phyloP scores from a whole-genome alignment of 2,329 filamentous ascomycete genomes.

The Biscogniauxia marginata region DNA sequence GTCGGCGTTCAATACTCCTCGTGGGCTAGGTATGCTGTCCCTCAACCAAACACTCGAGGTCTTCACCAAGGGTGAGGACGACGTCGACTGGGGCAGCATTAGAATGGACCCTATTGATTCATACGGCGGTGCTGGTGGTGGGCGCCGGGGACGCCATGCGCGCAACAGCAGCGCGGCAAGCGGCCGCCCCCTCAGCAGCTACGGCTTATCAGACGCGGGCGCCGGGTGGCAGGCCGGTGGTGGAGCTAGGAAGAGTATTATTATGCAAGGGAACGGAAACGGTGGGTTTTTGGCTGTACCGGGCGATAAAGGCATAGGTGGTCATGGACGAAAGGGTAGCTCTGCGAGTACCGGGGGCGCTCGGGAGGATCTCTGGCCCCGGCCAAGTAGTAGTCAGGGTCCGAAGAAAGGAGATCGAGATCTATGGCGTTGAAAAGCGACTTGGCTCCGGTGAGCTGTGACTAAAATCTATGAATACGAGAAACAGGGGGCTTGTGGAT shows the following conservation, averaged over 20 bases:
- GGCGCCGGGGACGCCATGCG: slow-evolving; percentile 28
- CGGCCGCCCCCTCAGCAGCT: slow-evolving; percentile 52
- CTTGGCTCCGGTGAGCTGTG: neutral
- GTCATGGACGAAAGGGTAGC: slow-evolving; percentile 21
- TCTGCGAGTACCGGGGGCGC: slow-evolving; percentile 15
- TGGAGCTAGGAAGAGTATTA: slow-evolving; percentile 53
- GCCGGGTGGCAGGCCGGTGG: slow-evolving; percentile 50
- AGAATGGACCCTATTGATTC: slow-evolving; percentile 41
- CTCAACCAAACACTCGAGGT: slow-evolving; percentile 57
- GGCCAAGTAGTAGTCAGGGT: slow-evolving; percentile 44
- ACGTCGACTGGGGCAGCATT: slow-evolving; percentile 58
- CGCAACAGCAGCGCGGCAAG: slow-evolving; percentile 26
- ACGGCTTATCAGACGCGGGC: slow-evolving; percentile 54
- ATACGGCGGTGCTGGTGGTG: slow-evolving; percentile 14
- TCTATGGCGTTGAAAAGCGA: slow-evolving; percentile 39
- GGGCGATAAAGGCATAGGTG: slow-evolving; percentile 25
- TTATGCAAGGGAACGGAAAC: slow-evolving; percentile 48
- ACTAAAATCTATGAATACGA: neutral
- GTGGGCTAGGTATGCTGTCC: slow-evolving; percentile 30
- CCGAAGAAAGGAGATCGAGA: slow-evolving; percentile 40
- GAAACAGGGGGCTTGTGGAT: neutral
- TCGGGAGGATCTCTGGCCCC: slow-evolving; percentile 41
- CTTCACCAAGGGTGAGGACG: slow-evolving; percentile 59
- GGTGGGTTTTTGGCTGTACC: slow-evolving; percentile 56
- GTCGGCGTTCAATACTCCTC: slow-evolving; percentile 32